A percentile compares a stretch with the other conserved stretches of the same genome.
phyloP scores from a whole-genome alignment of 2,329 filamentous ascomycete genomes.

The Sclerotinia trifoliorum region DNA sequence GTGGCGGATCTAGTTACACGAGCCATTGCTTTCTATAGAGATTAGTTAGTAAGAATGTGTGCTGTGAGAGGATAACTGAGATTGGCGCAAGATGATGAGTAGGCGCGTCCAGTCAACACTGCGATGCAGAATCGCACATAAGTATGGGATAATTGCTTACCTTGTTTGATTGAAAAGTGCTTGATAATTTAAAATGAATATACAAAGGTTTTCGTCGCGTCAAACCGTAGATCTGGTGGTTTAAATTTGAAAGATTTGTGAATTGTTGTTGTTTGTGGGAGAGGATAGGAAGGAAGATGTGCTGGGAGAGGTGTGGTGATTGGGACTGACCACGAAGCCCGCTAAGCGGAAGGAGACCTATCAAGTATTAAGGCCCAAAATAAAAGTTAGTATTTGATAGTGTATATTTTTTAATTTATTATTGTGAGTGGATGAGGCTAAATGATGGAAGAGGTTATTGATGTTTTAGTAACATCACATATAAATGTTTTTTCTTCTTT shows the following conservation, averaged over 20 bases:
- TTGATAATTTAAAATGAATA: not conserved
- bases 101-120: not conserved
- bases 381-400: slow-evolving; percentile 6
- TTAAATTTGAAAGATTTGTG: slow-evolving; percentile 4
- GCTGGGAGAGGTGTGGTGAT: slow-evolving; percentile 20
- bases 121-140: not conserved
- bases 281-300: slow-evolving; percentile 5
- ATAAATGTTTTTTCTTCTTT: not conserved
- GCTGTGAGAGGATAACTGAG: not conserved
- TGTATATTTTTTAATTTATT: not conserved
- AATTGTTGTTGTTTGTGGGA: slow-evolving; percentile 17
- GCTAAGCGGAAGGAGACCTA: slow-evolving; percentile 17
- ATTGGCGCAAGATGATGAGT: slow-evolving; percentile 8
- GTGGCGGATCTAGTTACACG: slow-evolving; percentile 37
- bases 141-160: slow-evolving; percentile 3
- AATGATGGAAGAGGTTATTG: not conserved
- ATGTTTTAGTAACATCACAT: not conserved
- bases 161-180: not conserved
- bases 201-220: slow-evolving; percentile 5
- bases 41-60: slow-evolving; percentile 8
- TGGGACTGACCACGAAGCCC: slow-evolving; percentile 21
- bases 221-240: not conserved
- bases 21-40: slow-evolving; percentile 36
- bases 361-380: slow-evolving; percentile 3
- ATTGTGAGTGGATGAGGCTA: not conserved